Percentiles rank a stretch among this genome's conserved stretches.
Conservation (phyloP, 2,329 filamentous ascomycete species). For the Trichoderma semiorbis region DNA sequence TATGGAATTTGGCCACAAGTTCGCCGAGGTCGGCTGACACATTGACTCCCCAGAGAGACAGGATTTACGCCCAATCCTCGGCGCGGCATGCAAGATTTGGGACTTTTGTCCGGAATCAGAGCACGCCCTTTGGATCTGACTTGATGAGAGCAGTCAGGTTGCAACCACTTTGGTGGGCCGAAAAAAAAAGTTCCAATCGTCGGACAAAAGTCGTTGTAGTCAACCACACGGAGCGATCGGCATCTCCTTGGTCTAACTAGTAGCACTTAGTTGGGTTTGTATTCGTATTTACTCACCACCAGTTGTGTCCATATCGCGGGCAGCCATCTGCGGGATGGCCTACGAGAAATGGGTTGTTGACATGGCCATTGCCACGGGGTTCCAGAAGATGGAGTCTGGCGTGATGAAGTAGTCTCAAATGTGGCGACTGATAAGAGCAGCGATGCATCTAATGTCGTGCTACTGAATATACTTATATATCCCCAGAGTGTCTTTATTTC, state of each 20-base stretch:
- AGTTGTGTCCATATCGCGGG: neutral
- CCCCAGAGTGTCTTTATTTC: neutral
- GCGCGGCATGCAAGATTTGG: neutral
- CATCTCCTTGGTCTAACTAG: neutral
- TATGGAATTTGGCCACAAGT: conserved; percentile 2
- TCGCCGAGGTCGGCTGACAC: neutral
- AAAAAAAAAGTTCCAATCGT: neutral
- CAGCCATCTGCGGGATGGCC: neutral
- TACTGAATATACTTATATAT: neutral
- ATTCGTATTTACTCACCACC: neutral
- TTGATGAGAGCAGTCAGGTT: neutral
- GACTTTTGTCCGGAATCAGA: neutral
- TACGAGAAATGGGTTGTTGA: neutral
- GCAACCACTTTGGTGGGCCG: neutral
- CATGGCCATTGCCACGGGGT: neutral
- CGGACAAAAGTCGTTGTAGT: neutral
- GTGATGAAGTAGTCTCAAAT: neutral
- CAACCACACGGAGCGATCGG: neutral
- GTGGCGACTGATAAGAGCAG: neutral
- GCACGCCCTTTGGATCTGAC: neutral
- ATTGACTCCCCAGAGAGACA: neutral
- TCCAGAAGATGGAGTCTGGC: neutral
- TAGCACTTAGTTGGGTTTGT: neutral
- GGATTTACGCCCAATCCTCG: neutral
- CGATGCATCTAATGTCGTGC: neutral